Percentiles rank a stretch among this genome's conserved stretches.
Evolutionary conservation across 2,329 filamentous ascomycete genomes (phyloP).

Genomic region (Xylariomycetidae sp.): DNA sequence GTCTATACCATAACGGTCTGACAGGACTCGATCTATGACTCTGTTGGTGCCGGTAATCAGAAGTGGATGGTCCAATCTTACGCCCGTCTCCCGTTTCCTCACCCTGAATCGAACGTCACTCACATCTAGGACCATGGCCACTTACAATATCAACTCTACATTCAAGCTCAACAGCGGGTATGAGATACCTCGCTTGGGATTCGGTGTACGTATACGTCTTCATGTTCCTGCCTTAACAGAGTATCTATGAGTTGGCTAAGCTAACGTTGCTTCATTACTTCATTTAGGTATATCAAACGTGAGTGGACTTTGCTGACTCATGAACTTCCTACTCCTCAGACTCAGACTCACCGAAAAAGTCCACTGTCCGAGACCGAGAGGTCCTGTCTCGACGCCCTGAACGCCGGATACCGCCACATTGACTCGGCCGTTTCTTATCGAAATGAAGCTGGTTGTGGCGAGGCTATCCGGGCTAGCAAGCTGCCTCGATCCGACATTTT

Average conservation of each 20-base stretch:
- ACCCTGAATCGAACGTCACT: no score
- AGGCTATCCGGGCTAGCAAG: slow-evolving; percentile 36
- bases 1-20: no score
- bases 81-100: no score
- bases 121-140: slow-evolving; percentile 37
- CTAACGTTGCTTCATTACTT: slow-evolving; percentile 5
- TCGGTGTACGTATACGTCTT: slow-evolving; percentile 46
- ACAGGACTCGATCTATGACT: no score
- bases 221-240: no score
- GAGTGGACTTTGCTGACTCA: slow-evolving; percentile 21
- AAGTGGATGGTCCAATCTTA: no score
- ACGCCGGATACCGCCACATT: slow-evolving; percentile 51
- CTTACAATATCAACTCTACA: slow-evolving; percentile 41
- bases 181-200: slow-evolving; percentile 48
- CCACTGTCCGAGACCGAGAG: slow-evolving; percentile 32
- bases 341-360: slow-evolving; percentile 14
- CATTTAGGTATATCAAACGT: slow-evolving; percentile 52
- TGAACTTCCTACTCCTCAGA: no score
- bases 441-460: slow-evolving; percentile 47
- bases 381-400: slow-evolving; percentile 41
- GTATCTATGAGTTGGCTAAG: no score
- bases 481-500: slow-evolving; percentile 45
- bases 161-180: slow-evolving; percentile 52
- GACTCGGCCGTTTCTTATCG: slow-evolving; percentile 49
- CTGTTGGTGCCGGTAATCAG: no score